phyloP scores from a whole-genome alignment of 1,284 basidiomycete genomes.

The Apiotrichum mycotoxinovorans region DNA sequence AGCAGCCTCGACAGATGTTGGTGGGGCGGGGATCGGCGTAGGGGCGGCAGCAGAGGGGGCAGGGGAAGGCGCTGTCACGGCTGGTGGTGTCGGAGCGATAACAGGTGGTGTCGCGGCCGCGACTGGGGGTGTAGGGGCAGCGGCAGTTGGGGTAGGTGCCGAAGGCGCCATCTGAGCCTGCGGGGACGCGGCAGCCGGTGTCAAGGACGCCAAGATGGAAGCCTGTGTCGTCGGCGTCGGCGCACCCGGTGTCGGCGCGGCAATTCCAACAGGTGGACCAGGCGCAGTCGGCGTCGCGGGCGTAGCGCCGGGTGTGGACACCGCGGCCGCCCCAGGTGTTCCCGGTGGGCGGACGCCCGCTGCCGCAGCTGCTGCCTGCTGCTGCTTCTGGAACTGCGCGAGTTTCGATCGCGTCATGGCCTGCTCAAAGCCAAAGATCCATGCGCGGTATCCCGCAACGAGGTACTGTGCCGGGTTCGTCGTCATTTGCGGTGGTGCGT shows the following conservation, averaged over 20 bases:
- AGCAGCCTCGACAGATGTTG: neutral
- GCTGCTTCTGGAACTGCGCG: constrained; percentile 16
- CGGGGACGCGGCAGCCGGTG: constrained; percentile 1
- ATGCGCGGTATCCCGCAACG: constrained; percentile 34
- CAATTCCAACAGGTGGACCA: neutral
- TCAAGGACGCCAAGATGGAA: neutral
- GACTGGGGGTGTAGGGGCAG: constrained; percentile 1
- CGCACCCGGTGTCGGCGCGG: neutral
- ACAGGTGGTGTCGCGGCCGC: neutral
- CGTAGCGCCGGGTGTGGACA: neutral
- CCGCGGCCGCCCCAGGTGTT: no score
- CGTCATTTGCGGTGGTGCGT: constrained; percentile 23
- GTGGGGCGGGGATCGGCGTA: neutral
- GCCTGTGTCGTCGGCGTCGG: neutral
- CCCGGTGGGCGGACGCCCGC: neutral
- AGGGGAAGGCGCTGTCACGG: neutral
- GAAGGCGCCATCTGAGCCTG: neutral
- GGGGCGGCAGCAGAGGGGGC: no score
- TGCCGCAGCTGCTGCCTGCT: neutral
- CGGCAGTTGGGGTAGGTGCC: neutral
- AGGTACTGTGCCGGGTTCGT: constrained; percentile 36
- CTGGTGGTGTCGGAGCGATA: constrained; percentile 1
- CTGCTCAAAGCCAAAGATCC: constrained; percentile 39
- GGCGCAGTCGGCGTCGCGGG: constrained; percentile 4
- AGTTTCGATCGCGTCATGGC: constrained; percentile 30